Base-by-base conservation (phyloP, 352 stramenopile species). In the Pythium guiyangense region DNA sequence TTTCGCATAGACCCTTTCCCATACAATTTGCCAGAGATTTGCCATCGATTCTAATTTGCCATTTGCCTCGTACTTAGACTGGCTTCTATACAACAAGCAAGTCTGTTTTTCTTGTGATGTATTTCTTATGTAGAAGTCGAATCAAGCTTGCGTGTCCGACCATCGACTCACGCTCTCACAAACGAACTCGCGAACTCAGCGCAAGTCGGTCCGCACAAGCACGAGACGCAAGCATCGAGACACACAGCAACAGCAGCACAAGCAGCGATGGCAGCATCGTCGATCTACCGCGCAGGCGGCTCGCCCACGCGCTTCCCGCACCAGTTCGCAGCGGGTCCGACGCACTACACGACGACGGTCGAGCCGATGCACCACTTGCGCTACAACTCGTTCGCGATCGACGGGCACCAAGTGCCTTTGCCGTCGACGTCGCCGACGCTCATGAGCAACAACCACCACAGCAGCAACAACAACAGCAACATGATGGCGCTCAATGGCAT, bases 261-360 rank as follows among this genome's bases (percentile, higher is more conserved):
- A 49, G 43, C 9, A 31, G 20, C 10, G 3, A 68, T 46, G 47
- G 88, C 88, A 71, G 78, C 80, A 42, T 84, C 80, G 15, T 84
- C 80, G 18, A 84, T 89, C 37, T 91, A 91, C 70, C 81, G 80
- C 59, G 20, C 54, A 35, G 37, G 48, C 40, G 73, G 69, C 47
- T 71, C 73, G 49, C 70, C 74, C 29, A 73, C 72, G 63, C 76
- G 78, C 37, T 84, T 91, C 57, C 69, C 77, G 49, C 49, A 78
- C 39, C 49, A 40, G 49, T 86, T 91, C 63, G 61, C 70, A 20
- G 35, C 56, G 8, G 56, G 56, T 4, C 77, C 84, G 56, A 84
- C 76, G 51, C 80, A 91, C 64, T 90, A 90, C 62, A 79, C 77
- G 63, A 84, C 74, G 54, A 52, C 63, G 2, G 66, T 74, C 55